Base-by-base conservation (phyloP, 495 filamentous ascomycete species). In the Xylaria grammica region DNA sequence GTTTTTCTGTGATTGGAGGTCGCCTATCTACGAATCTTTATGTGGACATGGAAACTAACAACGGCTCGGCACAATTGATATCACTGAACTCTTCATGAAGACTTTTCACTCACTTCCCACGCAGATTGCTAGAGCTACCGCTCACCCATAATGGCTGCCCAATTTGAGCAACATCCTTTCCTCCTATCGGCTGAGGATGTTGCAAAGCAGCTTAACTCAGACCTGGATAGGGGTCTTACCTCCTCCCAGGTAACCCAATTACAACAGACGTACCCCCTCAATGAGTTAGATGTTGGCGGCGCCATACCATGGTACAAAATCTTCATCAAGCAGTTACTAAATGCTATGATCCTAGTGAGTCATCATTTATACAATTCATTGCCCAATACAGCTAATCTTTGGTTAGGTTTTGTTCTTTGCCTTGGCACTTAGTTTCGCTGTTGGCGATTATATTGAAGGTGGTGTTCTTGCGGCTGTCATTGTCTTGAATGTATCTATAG, bases 401-500 rank as follows among this genome's bases (percentile, higher is more conserved):
- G 27, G 27, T 30, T 17, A 92, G 89, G 90, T 97, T 38, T 82
- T 97, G 24, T 84, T 95, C 34, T 83, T 96, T 53, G 92, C 91
- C 64, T 95, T 95, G 91, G 87, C 82, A 36, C 79, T 96, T 40
- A 91, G 89, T 67, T 96, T 92, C 70, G 90, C 85, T 55, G 90
- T 96, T 42, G 74, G 81, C 32, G 91, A 94, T 67, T 94, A 87
- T 68, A 87, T 96, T 59, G 92, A 96, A 78, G 93, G 90, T 22
- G 90, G 89, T 42, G 92, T 96, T 22, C 85, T 96, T 20, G 86
- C 89, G 5, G 90, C 86, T 29, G 92, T 96, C 73, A 93, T 96
- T 56, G 69, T 90, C 7, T 79, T 96, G 65, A 96, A 96, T 67
- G 89, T 94, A 32, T 77, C 86, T n/a, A 86, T 89, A 65, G 87